Conservation (phyloP, 139 green algal species). For the Chloropicon primus region DNA sequence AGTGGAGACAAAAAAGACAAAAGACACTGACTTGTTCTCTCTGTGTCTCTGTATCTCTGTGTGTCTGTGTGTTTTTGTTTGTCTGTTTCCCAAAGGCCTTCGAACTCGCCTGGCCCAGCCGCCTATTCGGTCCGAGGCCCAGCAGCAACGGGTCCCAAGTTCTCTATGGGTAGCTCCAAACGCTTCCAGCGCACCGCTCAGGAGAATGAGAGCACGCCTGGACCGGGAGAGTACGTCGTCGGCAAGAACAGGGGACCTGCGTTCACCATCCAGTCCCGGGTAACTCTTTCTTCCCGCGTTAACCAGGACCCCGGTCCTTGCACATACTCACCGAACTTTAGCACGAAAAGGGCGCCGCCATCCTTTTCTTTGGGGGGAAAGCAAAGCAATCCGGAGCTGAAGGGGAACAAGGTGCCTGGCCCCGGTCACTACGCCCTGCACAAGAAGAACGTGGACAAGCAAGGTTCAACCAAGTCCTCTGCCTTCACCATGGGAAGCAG, state of each 20-base stretch:
- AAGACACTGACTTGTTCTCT: no score
- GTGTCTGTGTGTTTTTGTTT: no score
- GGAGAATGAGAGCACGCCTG: not conserved
- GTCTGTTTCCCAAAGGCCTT: no score
- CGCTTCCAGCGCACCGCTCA: not conserved
- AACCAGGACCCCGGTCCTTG: not conserved
- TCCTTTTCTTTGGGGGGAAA: not conserved
- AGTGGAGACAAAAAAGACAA: no score
- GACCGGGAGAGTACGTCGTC: not conserved
- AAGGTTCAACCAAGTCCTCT: not conserved
- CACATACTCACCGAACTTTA: not conserved
- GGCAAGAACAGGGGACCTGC: not conserved
- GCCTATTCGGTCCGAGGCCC: not conserved
- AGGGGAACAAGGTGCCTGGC: not conserved
- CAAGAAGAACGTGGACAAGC: not conserved
- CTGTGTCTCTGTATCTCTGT: no score
- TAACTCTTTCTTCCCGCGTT: not conserved
- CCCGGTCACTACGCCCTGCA: not conserved
- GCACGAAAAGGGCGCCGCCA: not conserved
- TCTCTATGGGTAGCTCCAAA: not conserved
- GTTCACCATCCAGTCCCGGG: not conserved
- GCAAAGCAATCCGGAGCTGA: not conserved
- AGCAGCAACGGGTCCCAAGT: not conserved
- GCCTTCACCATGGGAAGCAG: not conserved
- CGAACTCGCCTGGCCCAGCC: not conserved